phyloP scores from a whole-genome alignment of 2,329 filamentous ascomycete species.

The Arthrobotrys megalospora region DNA sequence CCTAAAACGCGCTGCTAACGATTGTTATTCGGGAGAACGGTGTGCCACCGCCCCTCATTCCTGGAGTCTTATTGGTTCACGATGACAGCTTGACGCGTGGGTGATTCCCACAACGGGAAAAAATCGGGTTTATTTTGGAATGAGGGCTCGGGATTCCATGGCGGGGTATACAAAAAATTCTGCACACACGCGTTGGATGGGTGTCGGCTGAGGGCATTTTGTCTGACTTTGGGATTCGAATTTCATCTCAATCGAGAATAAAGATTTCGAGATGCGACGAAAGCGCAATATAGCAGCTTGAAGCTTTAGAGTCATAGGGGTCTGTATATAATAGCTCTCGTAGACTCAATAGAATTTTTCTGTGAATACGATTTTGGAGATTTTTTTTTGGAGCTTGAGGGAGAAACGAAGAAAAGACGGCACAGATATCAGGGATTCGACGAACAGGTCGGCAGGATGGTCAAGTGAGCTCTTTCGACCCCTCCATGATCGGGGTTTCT shows the following conservation, averaged over 20 bases:
- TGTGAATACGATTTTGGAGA: constrained; percentile 6
- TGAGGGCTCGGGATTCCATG: constrained; percentile 19
- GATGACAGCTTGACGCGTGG: constrained; percentile 53
- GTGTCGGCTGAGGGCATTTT: background rate
- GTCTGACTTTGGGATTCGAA: constrained; percentile 8
- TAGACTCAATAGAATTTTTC: constrained; percentile 8
- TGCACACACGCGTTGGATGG: constrained; percentile 20
- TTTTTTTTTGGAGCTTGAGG: constrained; percentile 23
- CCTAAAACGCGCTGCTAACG: constrained; percentile 44
- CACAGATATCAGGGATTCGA: constrained; percentile 16
- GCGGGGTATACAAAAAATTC: constrained; percentile 50
- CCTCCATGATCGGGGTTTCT: constrained; percentile 34
- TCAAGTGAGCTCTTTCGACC: constrained; percentile 58
- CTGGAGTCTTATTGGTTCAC: constrained; percentile 9
- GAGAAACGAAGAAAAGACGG: constrained; percentile 22
- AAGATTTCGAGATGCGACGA: constrained; percentile 30
- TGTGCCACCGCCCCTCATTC: constrained; percentile 18
- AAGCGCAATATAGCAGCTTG: constrained; percentile 3
- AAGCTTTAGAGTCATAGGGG: constrained; percentile 16
- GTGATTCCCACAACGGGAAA: constrained; percentile 33
- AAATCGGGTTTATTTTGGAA: constrained; percentile 35
- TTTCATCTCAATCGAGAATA: constrained; percentile 31
- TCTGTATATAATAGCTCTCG: constrained; percentile 11
- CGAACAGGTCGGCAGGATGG: constrained; percentile 25
- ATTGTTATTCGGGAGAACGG: background rate